phyloP scores from a whole-genome alignment of 192 early-diverging fungal species.

The Geranomyces variabilis region DNA sequence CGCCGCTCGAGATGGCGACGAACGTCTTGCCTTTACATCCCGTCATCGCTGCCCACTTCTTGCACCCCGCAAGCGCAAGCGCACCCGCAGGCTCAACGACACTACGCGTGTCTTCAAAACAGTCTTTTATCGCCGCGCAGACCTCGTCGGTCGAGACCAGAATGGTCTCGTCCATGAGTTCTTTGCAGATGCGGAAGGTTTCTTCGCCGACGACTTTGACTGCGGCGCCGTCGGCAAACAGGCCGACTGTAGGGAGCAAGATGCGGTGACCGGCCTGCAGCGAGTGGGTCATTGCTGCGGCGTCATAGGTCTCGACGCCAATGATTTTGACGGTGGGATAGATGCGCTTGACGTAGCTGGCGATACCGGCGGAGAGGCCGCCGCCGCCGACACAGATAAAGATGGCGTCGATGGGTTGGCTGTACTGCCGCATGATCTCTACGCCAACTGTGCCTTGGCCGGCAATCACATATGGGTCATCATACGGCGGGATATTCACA shows the following conservation, averaged over 20 bases:
- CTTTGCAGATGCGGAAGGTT: constrained; percentile 77
- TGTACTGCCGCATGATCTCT: constrained; percentile 66
- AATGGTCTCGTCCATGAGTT: constrained; percentile 88
- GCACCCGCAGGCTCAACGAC: constrained; percentile 97
- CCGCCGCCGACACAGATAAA: constrained; percentile 94
- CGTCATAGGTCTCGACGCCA: constrained; percentile 89
- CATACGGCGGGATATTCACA: constrained; percentile 95
- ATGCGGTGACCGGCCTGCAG: constrained; percentile 69
- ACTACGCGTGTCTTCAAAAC: constrained; percentile 84
- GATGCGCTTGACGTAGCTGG: constrained; percentile 89
- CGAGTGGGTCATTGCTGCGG: constrained; percentile 85
- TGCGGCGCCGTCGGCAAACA: constrained; percentile 98
- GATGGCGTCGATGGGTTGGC: constrained; percentile 79
- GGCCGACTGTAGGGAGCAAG: constrained; percentile 76
- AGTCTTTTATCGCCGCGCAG: constrained; percentile 70
- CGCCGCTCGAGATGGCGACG: constrained; percentile 85
- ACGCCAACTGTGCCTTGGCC: constrained; percentile 96
- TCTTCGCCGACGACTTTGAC: constrained; percentile 91
- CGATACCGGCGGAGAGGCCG: constrained; percentile 91
- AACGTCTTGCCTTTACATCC: constrained; percentile 60
- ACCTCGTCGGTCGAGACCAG: constrained; percentile 94
- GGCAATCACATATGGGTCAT: constrained; percentile 98
- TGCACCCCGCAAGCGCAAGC: constrained; percentile 82
- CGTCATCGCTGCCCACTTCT: constrained; percentile 69
- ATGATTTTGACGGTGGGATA: constrained; percentile 86